Base-by-base conservation (phyloP, 2,329 filamentous ascomycete species). In the Aspergillus fischeri region DNA sequence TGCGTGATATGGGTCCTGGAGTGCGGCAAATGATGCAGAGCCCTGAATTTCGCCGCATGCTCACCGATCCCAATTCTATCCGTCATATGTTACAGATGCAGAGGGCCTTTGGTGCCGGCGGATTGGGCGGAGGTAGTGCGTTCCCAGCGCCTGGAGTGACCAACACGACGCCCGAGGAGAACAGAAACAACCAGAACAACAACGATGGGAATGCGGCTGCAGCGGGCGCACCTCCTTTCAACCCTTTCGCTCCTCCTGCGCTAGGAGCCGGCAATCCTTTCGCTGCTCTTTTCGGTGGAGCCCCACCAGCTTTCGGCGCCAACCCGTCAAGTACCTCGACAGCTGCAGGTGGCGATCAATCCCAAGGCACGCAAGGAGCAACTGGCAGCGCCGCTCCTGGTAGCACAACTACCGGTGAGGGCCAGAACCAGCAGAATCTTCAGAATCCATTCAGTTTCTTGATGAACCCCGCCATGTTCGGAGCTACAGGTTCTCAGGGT, bases 111-210 rank as follows among this genome's bases (percentile, higher is more conserved):
- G 76, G 77, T 51, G 71, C 73, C 77, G 82, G 79, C 48, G 83
- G 81, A 55, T 73, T 70, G 55, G 79, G 78, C 51, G 80, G 76
- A 54, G 78, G 75, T 45, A 67, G 70, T 47, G 80, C 85, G 4
- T 97, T 99, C 71, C 92, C 94, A 11, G 93, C 93, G 51, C 94
- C 94, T 1, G 94, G 94, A 8, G 87, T 89, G 21, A 97, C 93
- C 38, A 92, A 97, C 73, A 95, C 86, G 29, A 96, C 92, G 3
- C 87, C 85, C 1, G 74, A 78, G n/a, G 80, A 79, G 60, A 71
- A 76, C 65, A 67, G 69, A 32, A 65, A 63, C 45, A 54, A 60
- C 41, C 72, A 75, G 53, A 74, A 71, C 53, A 72, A 72, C 53
- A 70, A 71, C 61, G 71, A 69, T 61, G 69, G 64, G 48, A 71